These are phyloP conservation scores for Rubroboletus satanas DNA, from an alignment of 768 basidiomycete species.

Conservation along the genomic window DNA sequence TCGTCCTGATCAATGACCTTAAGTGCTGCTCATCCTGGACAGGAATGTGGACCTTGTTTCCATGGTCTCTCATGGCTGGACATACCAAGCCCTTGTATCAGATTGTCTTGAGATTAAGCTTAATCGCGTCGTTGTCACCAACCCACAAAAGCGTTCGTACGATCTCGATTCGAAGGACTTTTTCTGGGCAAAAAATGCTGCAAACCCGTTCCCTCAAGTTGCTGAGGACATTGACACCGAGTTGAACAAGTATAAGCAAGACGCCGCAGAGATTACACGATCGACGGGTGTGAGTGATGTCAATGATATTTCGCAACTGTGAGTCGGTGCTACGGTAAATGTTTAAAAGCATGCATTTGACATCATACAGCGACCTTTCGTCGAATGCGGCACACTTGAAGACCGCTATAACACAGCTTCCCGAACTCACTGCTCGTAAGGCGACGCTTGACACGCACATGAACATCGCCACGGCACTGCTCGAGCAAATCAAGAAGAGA, in stretches of 20 bases:
- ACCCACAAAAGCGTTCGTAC: conserved; percentile 75
- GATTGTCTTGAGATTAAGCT: conserved; percentile 97
- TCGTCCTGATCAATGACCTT: conserved; percentile 10
- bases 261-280: conserved; percentile 94
- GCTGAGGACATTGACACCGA: conserved; percentile 96
- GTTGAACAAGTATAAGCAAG: conserved; percentile 88
- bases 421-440: conserved; percentile 94
- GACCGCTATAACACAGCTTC: conserved; percentile 94
- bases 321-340: conserved; percentile 27
- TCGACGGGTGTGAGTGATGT: conserved; percentile 95
- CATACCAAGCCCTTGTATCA: conserved; percentile 96
- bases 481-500: conserved; percentile 93
- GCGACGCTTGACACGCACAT: conserved; percentile 97
- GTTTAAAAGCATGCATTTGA: conserved; percentile 4
- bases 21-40: conserved; percentile 91
- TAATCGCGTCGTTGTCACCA: conserved; percentile 84
- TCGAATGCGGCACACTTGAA: conserved; percentile 93
- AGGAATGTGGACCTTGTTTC: conserved; percentile 93
- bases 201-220: conserved; percentile 96
- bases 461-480: conserved; percentile 94
- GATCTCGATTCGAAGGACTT: conserved; percentile 98
- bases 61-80: conserved; percentile 96
- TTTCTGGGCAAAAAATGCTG: conserved; percentile 97
- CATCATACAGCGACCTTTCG: conserved; percentile 62
- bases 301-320: conserved; percentile 93